These are phyloP conservation scores for Trichoderma harzianum DNA, from an alignment of 2,329 filamentous ascomycete species.

Conservation along the genomic window DNA sequence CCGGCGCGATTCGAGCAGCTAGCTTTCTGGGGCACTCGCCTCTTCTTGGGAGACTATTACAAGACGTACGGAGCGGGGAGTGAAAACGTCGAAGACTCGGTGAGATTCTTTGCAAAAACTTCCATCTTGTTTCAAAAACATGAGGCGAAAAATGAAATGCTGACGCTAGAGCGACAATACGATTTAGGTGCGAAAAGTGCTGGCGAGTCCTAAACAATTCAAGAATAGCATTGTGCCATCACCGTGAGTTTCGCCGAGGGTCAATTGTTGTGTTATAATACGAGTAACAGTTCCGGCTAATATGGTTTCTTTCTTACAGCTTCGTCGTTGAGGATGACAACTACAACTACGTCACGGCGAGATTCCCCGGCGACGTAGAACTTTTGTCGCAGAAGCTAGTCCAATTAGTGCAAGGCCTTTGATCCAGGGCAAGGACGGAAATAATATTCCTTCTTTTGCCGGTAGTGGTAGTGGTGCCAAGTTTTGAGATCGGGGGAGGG, in stretches of 20 bases:
- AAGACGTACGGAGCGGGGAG: constrained; percentile 53
- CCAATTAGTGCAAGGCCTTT: constrained; percentile 8
- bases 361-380: constrained; percentile 44
- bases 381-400: constrained; percentile 23
- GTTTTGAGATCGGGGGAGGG: background rate
- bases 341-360: constrained; percentile 48
- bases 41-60: constrained; percentile 52
- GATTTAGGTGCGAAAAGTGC: constrained; percentile 41
- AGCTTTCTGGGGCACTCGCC: constrained; percentile 47
- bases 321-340: constrained; percentile 48
- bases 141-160: background rate
- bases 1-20: constrained; percentile 47
- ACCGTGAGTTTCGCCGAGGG: constrained; percentile 36
- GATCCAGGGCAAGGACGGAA: background rate
- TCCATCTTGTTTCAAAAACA: background rate
- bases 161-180: background rate
- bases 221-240: constrained; percentile 40
- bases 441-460: background rate
- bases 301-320: constrained; percentile 26
- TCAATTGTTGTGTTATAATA: background rate
- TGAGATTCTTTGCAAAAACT: constrained; percentile 27
- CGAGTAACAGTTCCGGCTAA: background rate
- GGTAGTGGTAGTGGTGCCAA: background rate
- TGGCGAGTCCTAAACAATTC: constrained; percentile 44
- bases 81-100: constrained; percentile 46